A percentile compares a stretch with the other conserved stretches of the same genome.
Conservation (phyloP, 2,329 filamentous ascomycete genomes). For the Colletotrichum melonis region DNA sequence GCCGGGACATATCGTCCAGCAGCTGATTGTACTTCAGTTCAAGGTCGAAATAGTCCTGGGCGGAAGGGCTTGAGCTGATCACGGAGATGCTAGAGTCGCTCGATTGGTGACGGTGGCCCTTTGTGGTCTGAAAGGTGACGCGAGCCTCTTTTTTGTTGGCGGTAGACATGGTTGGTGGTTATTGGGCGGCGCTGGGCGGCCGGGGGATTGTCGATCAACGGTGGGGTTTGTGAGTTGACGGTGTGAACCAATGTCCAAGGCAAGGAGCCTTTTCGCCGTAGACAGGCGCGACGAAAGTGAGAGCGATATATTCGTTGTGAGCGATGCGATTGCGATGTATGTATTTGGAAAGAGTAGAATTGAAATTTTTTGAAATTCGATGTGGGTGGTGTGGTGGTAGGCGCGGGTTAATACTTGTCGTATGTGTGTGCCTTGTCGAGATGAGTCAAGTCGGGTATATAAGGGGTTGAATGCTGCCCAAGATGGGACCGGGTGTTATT, state of each 20-base stretch:
- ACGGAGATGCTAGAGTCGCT: constrained; percentile 40
- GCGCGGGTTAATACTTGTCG: constrained; percentile 32
- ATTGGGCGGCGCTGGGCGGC: not conserved
- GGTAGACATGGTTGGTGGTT: constrained; percentile 32
- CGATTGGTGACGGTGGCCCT: constrained; percentile 36
- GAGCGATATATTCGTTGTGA: not conserved
- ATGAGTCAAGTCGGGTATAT: constrained; percentile 35
- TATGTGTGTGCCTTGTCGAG: constrained; percentile 18
- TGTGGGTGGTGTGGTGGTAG: constrained; percentile 27
- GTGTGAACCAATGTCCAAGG: constrained; percentile 6
- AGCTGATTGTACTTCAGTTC: constrained; percentile 34
- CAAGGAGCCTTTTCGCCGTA: not conserved
- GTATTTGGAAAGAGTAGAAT: constrained; percentile 1
- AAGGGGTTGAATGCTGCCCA: constrained; percentile 28
- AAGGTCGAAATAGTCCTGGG: constrained; percentile 34
- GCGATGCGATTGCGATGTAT: too few relatives aligned
- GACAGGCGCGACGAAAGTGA: not conserved
- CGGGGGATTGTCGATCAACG: constrained; percentile 17
- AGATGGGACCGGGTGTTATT: constrained; percentile 27
- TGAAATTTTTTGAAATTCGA: constrained; percentile 24
- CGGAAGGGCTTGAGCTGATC: constrained; percentile 36
- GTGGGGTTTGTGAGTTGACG: not conserved
- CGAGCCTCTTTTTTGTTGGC: constrained; percentile 33
- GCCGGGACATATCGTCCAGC: constrained; percentile 19
- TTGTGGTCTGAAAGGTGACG: constrained; percentile 32